Evolutionary conservation across 2,329 filamentous ascomycete genomes (phyloP).

Genomic region (Cladosporium halotolerans): DNA sequence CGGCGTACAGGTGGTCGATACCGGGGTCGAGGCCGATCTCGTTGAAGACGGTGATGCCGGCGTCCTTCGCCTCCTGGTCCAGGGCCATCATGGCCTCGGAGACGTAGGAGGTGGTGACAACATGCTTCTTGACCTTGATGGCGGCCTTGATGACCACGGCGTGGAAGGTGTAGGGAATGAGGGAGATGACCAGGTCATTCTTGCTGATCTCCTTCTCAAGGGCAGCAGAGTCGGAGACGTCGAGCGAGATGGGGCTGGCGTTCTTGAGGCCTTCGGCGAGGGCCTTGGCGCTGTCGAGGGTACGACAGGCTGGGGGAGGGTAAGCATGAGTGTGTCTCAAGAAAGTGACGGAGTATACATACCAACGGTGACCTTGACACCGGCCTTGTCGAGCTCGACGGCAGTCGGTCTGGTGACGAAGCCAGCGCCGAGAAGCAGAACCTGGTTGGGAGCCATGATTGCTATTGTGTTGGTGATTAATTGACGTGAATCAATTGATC

Average conservation of each 20-base stretch:
- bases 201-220: conserved; percentile 76
- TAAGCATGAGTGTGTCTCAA: background rate
- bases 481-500: background rate
- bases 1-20: conserved; percentile 71
- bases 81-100: conserved; percentile 89
- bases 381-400: conserved; percentile 52
- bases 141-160: conserved; percentile 86
- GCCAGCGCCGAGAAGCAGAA: conserved; percentile 47
- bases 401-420: conserved; percentile 54
- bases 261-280: conserved; percentile 67
- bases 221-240: conserved; percentile 69
- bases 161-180: conserved; percentile 92
- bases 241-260: conserved; percentile 71
- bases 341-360: conserved; percentile 15
- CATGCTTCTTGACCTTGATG: conserved; percentile 89
- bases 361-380: conserved; percentile 54
- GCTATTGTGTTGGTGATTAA: background rate
- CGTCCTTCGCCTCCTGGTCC: conserved; percentile 73
- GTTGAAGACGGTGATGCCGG: conserved; percentile 95
- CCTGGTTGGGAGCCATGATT: conserved; percentile 23
- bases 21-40: conserved; percentile 77
- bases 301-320: conserved; percentile 63
- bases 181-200: conserved; percentile 47
- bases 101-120: conserved; percentile 91
- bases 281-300: conserved; percentile 67